These are phyloP conservation scores for Neospermospora avenae DNA, from an alignment of 2,329 filamentous ascomycete genomes.

Conservation along the genomic window DNA sequence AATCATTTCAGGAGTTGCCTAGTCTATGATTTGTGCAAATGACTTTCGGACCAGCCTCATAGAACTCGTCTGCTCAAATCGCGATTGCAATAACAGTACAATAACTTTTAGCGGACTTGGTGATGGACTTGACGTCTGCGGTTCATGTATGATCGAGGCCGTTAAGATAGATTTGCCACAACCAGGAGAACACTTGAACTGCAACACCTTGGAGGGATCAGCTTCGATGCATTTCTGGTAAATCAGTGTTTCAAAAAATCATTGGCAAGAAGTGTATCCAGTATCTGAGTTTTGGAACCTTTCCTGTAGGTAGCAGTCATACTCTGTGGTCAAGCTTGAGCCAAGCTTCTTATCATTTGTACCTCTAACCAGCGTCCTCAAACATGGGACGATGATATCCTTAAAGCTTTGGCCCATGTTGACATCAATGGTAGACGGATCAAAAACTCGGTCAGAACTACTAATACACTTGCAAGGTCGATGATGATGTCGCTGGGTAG, in stretches of 20 bases:
- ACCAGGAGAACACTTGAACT: neutral
- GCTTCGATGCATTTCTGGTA: neutral
- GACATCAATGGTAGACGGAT: conserved; percentile 35
- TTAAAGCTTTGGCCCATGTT: conserved; percentile 8
- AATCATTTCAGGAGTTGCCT: neutral
- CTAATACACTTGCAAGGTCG: conserved; percentile 8
- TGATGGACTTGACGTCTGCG: neutral
- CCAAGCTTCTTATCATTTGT: conserved; percentile 2
- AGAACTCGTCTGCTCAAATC: neutral
- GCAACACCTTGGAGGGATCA: neutral
- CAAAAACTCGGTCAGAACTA: conserved; percentile 33
- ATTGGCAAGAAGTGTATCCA: neutral
- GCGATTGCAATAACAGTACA: neutral
- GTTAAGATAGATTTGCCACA: neutral
- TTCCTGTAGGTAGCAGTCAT: neutral
- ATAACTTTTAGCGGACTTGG: neutral
- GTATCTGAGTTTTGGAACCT: neutral
- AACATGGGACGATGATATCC: neutral
- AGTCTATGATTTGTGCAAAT: neutral
- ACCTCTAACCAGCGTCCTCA: neutral
- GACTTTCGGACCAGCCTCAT: neutral
- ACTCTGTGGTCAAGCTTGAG: neutral
- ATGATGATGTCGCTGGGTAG: neutral
- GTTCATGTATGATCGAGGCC: neutral
- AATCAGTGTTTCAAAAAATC: neutral